Evolutionary conservation across 2,329 filamentous ascomycete species (phyloP).

Genomic region (Apiospora rasikravindrae): DNA sequence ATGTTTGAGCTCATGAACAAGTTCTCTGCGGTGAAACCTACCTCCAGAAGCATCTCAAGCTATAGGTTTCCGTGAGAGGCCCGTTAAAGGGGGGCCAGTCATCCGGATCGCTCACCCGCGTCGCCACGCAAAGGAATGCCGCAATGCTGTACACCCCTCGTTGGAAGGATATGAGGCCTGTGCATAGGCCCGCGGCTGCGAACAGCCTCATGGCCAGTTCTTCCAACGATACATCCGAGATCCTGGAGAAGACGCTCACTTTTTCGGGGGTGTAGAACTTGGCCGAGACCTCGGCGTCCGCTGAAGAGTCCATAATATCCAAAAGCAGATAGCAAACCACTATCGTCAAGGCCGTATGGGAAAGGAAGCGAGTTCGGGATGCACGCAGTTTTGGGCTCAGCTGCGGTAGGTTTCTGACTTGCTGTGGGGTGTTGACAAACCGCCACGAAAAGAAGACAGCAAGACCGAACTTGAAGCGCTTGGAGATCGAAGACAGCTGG

Average conservation of each 20-base stretch:
- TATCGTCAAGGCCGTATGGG: constrained; percentile 19
- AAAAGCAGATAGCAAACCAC: constrained; percentile 22
- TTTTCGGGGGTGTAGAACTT: constrained; percentile 22
- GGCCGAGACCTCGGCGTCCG: constrained; percentile 13
- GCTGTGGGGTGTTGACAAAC: constrained; percentile 25
- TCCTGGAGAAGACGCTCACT: constrained; percentile 21
- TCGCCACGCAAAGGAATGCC: not conserved
- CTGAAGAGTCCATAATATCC: constrained; percentile 21
- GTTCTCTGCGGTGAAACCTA: not conserved
- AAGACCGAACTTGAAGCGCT: constrained; percentile 23
- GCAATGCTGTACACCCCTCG: constrained; percentile 15
- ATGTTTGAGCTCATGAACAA: not conserved
- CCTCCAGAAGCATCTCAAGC: not conserved
- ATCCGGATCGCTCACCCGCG: not conserved
- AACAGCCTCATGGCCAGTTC: too few species aligned
- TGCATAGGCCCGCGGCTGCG: too few species aligned
- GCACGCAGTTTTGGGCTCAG: not conserved
- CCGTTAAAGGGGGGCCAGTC: not conserved
- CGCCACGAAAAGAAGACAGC: constrained; percentile 25
- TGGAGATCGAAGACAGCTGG: too few species aligned
- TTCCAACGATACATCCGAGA: not conserved
- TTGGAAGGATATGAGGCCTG: too few species aligned
- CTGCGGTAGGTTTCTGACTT: constrained; percentile 13
- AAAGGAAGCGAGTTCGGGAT: not conserved
- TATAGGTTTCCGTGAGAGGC: not conserved